Conservation (phyloP, 345 rosid genomes). For the Syzygium aqueum region DNA sequence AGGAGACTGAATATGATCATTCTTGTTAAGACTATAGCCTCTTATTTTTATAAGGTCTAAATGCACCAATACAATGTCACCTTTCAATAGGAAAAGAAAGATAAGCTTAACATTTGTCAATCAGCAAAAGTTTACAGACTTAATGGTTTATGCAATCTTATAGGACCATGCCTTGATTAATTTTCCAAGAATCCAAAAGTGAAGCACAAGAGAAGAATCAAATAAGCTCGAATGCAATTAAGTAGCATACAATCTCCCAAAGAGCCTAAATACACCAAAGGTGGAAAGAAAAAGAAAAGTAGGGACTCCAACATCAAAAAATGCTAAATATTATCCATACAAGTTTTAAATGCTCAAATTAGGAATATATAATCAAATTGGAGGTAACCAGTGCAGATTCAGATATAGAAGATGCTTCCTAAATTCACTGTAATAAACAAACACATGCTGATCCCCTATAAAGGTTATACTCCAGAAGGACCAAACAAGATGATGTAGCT, state of each 20-base stretch:
- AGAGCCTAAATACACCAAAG: not conserved
- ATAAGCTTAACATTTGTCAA: not conserved
- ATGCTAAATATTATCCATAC: not conserved
- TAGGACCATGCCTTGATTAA: not conserved
- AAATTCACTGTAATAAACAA: not conserved
- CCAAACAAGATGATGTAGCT: not conserved
- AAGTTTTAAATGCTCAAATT: not conserved
- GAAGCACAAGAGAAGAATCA: not conserved
- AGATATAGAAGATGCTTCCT: not conserved
- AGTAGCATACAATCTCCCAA: not conserved
- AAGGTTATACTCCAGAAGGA: not conserved
- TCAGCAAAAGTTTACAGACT: not conserved
- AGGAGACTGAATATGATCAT: not conserved
- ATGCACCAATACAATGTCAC: not conserved
- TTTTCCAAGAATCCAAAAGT: not conserved
- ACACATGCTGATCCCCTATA: not conserved
- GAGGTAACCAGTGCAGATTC: not conserved
- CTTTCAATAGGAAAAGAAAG: not conserved
- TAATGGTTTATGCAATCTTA: not conserved
- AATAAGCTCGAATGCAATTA: not conserved
- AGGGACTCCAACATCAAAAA: not conserved
- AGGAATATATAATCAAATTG: not conserved
- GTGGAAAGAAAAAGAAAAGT: not conserved
- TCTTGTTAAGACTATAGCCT: not conserved
- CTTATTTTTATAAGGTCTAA: not conserved